These are phyloP conservation scores for Podaxis pistillaris DNA, from an alignment of 768 basidiomycete genomes.

Conservation along the genomic window DNA sequence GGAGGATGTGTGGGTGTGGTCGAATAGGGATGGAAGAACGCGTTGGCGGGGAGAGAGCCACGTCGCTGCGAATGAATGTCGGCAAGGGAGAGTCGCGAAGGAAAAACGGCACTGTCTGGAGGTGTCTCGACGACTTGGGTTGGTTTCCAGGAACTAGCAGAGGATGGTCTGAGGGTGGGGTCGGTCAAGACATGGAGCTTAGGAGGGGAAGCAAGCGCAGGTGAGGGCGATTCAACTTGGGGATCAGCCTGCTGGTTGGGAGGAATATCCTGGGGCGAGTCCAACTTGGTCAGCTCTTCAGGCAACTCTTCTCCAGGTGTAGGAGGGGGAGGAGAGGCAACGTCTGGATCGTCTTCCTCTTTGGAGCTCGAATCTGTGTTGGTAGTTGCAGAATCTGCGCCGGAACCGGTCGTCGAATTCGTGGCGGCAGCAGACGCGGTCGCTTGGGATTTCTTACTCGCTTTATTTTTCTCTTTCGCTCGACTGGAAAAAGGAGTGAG, in stretches of 20 bases:
- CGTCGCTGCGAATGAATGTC: slow-evolving; percentile 41
- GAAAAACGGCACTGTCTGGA: slow-evolving; percentile 33
- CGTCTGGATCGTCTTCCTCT: slow-evolving; percentile 8
- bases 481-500: slow-evolving; percentile 44
- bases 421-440: slow-evolving; percentile 19
- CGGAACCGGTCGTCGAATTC: slow-evolving; percentile 15
- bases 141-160: slow-evolving; percentile 24
- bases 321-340: background rate
- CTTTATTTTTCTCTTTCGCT: slow-evolving; percentile 79
- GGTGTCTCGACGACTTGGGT: slow-evolving; percentile 34
- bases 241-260: background rate
- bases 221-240: slow-evolving; percentile 27
- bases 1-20: slow-evolving; percentile 31
- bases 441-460: slow-evolving; percentile 38
- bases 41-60: slow-evolving; percentile 54
- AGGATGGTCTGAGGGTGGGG: slow-evolving; percentile 11
- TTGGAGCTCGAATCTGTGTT: slow-evolving; percentile 1
- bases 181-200: slow-evolving; percentile 40
- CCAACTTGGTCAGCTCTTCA: slow-evolving; percentile 9
- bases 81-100: slow-evolving; percentile 31
- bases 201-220: slow-evolving; percentile 34
- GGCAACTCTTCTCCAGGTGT: slow-evolving; percentile 13
- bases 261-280: slow-evolving; percentile 1
- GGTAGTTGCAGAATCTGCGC: slow-evolving; percentile 20
- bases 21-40: slow-evolving; percentile 30